Evolutionary conservation across 148 eudicot species (phyloP).

Genomic region (Arctostaphylos glauca): DNA sequence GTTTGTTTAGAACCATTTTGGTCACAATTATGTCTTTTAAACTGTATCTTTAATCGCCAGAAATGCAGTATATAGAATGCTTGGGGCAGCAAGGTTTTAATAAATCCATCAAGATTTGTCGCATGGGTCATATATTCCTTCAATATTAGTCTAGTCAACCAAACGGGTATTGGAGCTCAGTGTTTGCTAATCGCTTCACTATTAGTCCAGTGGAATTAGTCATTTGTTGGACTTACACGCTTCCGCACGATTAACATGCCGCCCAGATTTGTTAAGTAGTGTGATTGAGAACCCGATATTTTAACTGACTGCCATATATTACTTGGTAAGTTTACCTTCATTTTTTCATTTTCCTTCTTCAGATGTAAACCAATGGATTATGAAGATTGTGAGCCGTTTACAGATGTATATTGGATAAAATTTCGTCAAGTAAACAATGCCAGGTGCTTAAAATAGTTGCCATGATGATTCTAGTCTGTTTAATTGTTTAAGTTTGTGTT

Average conservation of each 20-base stretch:
- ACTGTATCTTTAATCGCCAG: too few relatives aligned
- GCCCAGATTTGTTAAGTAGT: not conserved
- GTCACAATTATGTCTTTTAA: too few relatives aligned
- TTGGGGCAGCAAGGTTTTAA: too few relatives aligned
- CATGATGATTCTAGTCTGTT: not conserved
- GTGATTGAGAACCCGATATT: not conserved
- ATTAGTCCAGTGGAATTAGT: not conserved
- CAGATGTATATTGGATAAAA: constrained; percentile 93
- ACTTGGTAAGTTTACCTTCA: constrained; percentile 8
- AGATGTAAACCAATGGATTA: constrained; percentile 96
- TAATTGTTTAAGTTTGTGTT: not conserved
- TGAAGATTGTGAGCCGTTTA: constrained; percentile 80
- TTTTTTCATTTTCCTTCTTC: constrained; percentile 12
- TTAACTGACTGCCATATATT: not conserved
- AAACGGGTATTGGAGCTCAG: not conserved
- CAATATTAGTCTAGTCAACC: not conserved
- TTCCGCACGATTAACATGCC: not conserved
- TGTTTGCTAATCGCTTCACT: not conserved
- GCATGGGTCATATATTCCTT: not conserved
- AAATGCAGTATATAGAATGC: too few relatives aligned
- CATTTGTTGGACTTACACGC: not conserved
- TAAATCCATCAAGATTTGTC: not conserved
- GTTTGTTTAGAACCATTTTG: too few relatives aligned
- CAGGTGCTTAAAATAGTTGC: constrained; percentile 41
- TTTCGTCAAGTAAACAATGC: constrained; percentile 63